Percentiles rank a stretch among this genome's conserved stretches.
Evolutionary conservation across 177 flowering plant species (phyloP).

Genomic region (Vitis hybrid): DNA sequence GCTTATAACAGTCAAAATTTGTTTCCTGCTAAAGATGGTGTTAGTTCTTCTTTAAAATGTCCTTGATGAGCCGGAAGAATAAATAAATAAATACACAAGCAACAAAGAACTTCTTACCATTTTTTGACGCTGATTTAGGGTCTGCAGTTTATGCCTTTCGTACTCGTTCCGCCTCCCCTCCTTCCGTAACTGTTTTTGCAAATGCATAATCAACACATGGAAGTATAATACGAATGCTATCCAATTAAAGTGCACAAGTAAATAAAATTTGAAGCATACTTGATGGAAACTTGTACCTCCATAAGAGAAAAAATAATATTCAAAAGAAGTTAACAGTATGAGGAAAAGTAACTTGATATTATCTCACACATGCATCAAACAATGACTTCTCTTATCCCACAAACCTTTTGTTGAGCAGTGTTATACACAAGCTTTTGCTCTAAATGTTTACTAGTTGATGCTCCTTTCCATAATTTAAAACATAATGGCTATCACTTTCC

Average conservation of each 20-base stretch:
- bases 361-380: no score
- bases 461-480: not conserved
- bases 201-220: not conserved
- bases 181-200: conserved; percentile 66
- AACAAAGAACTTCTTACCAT: conserved; percentile 45
- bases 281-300: no score
- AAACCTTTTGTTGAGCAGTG: not conserved
- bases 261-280: not conserved
- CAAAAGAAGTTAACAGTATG: no score
- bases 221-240: not conserved
- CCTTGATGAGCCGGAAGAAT: not conserved
- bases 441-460: not conserved
- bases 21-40: no score
- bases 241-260: not conserved
- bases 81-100: not conserved
- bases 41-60: not conserved
- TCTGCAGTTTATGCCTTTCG: conserved; percentile 94
- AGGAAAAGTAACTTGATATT: no score
- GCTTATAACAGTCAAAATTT: not conserved
- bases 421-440: not conserved
- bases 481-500: no score
- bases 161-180: conserved; percentile 96
- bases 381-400: no score
- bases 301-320: no score
- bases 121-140: conserved; percentile 97